Percentiles rank a stretch among this genome's conserved stretches.
Conservation (phyloP, 306 rosid genomes). For the Cucumis cinereus region DNA sequence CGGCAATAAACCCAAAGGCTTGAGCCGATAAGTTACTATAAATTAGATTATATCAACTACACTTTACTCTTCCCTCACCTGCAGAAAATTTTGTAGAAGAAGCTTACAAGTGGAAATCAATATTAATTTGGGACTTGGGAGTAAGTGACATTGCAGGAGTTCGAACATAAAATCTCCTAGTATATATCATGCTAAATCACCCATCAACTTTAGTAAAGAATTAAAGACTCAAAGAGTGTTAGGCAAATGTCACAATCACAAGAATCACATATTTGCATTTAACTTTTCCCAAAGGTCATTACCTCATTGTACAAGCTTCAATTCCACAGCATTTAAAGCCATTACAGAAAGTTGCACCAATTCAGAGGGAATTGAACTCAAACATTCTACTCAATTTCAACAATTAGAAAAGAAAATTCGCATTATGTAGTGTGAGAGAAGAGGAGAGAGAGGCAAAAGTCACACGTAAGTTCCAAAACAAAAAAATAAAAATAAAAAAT, state of each 20-base stretch:
- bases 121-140: too few relatives aligned
- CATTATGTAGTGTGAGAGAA: neutral
- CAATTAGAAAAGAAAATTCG: neutral
- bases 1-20: too few relatives aligned
- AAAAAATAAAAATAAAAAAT: too few relatives aligned
- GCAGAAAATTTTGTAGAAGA: too few relatives aligned
- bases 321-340: neutral
- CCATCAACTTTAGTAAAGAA: neutral
- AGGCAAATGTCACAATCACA: neutral
- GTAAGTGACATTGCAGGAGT: too few relatives aligned
- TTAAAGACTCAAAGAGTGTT: neutral
- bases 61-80: too few relatives aligned
- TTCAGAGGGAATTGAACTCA: neutral
- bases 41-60: too few relatives aligned
- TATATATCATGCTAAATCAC: too few relatives aligned
- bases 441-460: neutral
- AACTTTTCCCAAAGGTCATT: neutral
- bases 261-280: neutral
- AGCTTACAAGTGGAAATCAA: too few relatives aligned
- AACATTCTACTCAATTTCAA: neutral
- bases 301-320: neutral
- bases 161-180: too few relatives aligned
- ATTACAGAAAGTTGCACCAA: neutral
- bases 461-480: neutral
- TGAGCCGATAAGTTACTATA: too few relatives aligned